A percentile compares a stretch with the other conserved stretches of the same genome.
These are phyloP conservation scores for Claviceps paspali DNA, from an alignment of 2,329 filamentous ascomycete genomes.

Conservation along the genomic window DNA sequence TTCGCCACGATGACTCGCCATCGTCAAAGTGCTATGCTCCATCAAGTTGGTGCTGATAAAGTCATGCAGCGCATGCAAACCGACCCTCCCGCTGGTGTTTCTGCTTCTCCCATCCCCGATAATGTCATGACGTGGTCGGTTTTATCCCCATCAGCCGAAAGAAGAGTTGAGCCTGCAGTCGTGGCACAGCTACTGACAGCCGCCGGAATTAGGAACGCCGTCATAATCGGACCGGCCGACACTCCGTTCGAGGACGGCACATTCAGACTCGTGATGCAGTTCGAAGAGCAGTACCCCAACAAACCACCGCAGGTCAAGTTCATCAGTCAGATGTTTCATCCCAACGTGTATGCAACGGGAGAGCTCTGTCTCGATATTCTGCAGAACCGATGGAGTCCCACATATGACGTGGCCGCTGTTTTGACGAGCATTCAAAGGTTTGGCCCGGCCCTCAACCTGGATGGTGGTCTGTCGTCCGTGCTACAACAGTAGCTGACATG, in stretches of 20 bases:
- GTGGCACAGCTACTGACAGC: slow-evolving; percentile 10
- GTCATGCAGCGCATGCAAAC: slow-evolving; percentile 83
- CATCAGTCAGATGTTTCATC: slow-evolving; percentile 98
- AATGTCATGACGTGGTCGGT: slow-evolving; percentile 92
- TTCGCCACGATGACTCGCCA: slow-evolving; percentile 14
- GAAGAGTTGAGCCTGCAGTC: neutral
- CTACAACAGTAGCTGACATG: too few species aligned
- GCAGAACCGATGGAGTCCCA: slow-evolving; percentile 96
- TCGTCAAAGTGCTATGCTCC: too few species aligned
- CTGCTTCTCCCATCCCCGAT: slow-evolving; percentile 86
- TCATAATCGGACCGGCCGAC: slow-evolving; percentile 93
- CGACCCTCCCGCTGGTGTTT: slow-evolving; percentile 91
- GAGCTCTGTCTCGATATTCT: slow-evolving; percentile 94
- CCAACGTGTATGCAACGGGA: slow-evolving; percentile 93
- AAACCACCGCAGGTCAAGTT: slow-evolving; percentile 97
- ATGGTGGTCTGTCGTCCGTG: too few species aligned
- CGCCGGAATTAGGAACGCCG: slow-evolving; percentile 64
- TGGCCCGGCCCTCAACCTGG: neutral
- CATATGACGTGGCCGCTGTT: slow-evolving; percentile 94
- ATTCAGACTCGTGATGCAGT: slow-evolving; percentile 95
- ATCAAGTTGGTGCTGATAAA: too few species aligned
- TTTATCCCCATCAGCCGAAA: slow-evolving; percentile 1
- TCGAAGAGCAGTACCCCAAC: slow-evolving; percentile 97
- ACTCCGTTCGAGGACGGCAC: slow-evolving; percentile 98
- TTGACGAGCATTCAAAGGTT: slow-evolving; percentile 96